These are phyloP conservation scores for Albophoma yamanashiensis DNA, from an alignment of 2,329 filamentous ascomycete species.

Conservation along the genomic window DNA sequence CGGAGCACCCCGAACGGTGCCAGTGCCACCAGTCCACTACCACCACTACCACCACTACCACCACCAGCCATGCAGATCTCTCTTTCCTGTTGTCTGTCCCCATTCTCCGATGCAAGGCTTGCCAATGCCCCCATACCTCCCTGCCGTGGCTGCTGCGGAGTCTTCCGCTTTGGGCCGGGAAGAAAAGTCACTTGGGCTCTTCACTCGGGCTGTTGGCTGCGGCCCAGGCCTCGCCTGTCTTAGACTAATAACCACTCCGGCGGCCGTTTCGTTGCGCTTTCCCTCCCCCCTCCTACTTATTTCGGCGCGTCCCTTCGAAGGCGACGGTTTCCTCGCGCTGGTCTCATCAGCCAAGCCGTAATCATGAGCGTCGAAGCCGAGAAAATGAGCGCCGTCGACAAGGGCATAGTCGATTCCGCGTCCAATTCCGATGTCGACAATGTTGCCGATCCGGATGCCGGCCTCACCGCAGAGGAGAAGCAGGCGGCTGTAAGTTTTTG, in stretches of 20 bases:
- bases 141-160: not conserved
- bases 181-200: no score
- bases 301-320: not conserved
- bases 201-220: not conserved
- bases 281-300: not conserved
- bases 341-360: not conserved
- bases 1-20: not conserved
- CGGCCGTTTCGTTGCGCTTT: not conserved
- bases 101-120: not conserved
- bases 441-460: constrained; percentile 41
- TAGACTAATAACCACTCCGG: not conserved
- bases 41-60: not conserved
- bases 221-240: not conserved
- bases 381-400: constrained; percentile 9
- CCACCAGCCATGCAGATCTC: not conserved
- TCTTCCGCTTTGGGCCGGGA: not conserved
- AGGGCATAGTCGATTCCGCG: constrained; percentile 14
- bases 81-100: not conserved
- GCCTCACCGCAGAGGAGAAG: constrained; percentile 51
- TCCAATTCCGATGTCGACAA: constrained; percentile 17
- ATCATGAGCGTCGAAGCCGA: constrained; percentile 15
- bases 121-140: not conserved
- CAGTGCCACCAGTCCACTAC: not conserved
- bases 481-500: constrained; percentile 43
- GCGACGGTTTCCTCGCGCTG: not conserved